Conservation (phyloP, 345 rosid species). For the Dipteronia sinensis region DNA sequence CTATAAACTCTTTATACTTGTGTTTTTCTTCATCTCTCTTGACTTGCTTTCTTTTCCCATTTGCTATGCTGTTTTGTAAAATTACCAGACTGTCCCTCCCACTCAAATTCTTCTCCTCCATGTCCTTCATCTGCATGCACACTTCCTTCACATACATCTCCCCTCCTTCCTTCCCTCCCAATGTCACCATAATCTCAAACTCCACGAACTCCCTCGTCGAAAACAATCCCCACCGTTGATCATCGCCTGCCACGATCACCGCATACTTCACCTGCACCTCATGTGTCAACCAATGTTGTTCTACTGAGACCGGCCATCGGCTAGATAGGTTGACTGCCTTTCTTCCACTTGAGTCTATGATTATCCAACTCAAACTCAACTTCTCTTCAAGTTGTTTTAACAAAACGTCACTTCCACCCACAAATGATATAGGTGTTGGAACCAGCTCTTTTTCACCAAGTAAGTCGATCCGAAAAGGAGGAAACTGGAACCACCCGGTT, state of each 20-base stretch:
- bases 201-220: conserved; percentile 34
- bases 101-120: conserved; percentile 64
- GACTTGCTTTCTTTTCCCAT: conserved; percentile 35
- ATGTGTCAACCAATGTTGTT: conserved; percentile 69
- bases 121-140: conserved; percentile 66
- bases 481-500: conserved; percentile 50
- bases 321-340: conserved; percentile 68
- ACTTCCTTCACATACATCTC: conserved; percentile 67
- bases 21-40: conserved; percentile 31
- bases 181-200: conserved; percentile 42
- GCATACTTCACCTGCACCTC: conserved; percentile 57
- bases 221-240: conserved; percentile 13
- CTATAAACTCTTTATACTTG: conserved; percentile 45
- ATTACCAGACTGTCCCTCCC: conserved; percentile 74
- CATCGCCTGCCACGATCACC: conserved; percentile 30
- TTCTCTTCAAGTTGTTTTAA: conserved; percentile 49
- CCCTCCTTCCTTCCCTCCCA: conserved; percentile 54
- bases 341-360: conserved; percentile 55
- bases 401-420: conserved; percentile 35
- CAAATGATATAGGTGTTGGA: conserved; percentile 27
- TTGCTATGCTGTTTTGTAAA: conserved; percentile 41
- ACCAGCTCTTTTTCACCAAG: conserved; percentile 53
- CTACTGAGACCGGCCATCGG: conserved; percentile 52
- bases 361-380: conserved; percentile 60
- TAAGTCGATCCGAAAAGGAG: conserved; percentile 69